A percentile compares a stretch with the other conserved stretches of the same genome.
These are phyloP conservation scores for Fraxinus americana DNA, from an alignment of 257 asterid genomes.

Conservation along the genomic window DNA sequence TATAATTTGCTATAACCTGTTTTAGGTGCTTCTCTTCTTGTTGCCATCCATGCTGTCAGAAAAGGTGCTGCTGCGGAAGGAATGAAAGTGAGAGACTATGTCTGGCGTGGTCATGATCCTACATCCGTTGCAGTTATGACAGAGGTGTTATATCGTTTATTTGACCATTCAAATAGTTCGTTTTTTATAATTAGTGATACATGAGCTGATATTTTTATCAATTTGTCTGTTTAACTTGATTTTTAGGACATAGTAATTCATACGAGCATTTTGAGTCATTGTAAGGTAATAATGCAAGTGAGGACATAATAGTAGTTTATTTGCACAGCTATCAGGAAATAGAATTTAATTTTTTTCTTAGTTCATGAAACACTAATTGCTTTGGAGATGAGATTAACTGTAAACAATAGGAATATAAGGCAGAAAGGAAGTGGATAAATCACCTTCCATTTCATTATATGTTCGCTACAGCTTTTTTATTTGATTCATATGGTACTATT, in stretches of 20 bases:
- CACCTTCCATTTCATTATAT: not conserved
- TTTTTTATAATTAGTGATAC: constrained; percentile 7
- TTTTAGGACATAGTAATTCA: too few species aligned
- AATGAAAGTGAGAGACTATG: constrained; percentile 88
- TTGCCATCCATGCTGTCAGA: constrained; percentile 88
- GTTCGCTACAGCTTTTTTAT: not conserved
- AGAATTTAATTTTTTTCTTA: too few species aligned
- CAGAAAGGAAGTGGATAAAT: not conserved
- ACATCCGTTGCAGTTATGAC: constrained; percentile 99
- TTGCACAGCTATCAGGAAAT: too few species aligned
- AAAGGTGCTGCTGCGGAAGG: constrained; percentile 99
- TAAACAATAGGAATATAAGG: not conserved
- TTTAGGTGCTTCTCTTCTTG: constrained; percentile 89
- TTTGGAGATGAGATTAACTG: too few species aligned
- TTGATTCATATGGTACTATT: not conserved
- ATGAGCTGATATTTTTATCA: not conserved
- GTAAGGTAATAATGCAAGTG: too few species aligned
- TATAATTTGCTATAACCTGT: constrained; percentile 24
- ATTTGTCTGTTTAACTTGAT: too few species aligned
- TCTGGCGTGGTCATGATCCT: constrained; percentile 99
- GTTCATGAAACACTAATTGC: too few species aligned
- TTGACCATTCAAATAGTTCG: constrained; percentile 22
- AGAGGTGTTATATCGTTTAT: constrained; percentile 59
- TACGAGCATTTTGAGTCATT: too few species aligned
- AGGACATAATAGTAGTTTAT: too few species aligned